Evolutionary conservation across 164 flowering plant genomes (phyloP), one percentile per base, ranked within the genome.

Genomic region (Sedum album): DNA sequence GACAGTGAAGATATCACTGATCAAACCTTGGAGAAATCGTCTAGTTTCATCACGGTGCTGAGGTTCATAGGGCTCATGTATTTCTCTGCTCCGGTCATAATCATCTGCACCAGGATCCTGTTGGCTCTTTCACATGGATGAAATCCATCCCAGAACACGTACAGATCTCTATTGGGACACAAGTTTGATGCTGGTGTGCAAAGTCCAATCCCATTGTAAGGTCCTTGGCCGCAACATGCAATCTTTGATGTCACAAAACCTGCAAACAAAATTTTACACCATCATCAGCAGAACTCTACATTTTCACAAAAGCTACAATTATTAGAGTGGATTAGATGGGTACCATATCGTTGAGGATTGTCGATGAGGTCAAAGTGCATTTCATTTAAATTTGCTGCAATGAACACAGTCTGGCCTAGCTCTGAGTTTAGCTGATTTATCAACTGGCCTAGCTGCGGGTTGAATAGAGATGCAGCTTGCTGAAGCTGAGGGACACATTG

Each of bases 401-500:
- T 63, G 63, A 85, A 87, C 33, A 83, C 73, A 10, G 73, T 41
- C 6, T 71, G 1, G 3, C 89, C 87, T 30, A 83, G 15, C 30
- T 82, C 69, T 1, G 38, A 38, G 76, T 87, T 87, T 53, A 87
- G 75, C 2, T 38, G 68, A 7, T 46, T 61, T 1, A 87, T 2
- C 82, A 84, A 76, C 33, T 79, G 71, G 9, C 67, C 51, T n/a
- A 87, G 81, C 68, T 81, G 86, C 1, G 90, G 85, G 65, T 86
- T 82, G 79, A 71, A 86, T 72, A 86, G 69, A 4, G 31, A 30
- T 0, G 88, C 83, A 1, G 90, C 90, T 33, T 67, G 67, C 48
- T 82, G 85, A n/a, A 84, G 78, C 38, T 83, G 81, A 0, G 39
- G 70, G 5, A 80, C 72, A 68, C 90, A 86, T 33, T 76, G 69